Base-by-base conservation (phyloP, 352 stramenopile genomes). In the Globisporangium ultimum region DNA sequence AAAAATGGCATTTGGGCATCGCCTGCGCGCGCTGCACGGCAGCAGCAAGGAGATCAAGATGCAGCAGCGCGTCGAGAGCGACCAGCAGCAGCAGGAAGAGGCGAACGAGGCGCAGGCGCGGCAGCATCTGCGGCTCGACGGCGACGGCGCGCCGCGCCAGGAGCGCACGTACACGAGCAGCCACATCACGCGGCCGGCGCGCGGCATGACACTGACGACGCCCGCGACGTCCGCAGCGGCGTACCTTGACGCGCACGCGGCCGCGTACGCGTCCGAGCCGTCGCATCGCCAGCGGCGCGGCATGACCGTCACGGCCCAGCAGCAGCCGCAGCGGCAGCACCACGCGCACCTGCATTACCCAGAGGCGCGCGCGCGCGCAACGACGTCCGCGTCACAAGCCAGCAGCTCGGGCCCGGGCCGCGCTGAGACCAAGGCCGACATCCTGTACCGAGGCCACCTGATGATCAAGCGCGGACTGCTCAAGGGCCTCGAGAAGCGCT, bases 401-500 rank as follows among this genome's bases (percentile, higher is more conserved):
- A 36, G 28, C 28, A 36, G 28, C 28, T n/a, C n/a, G n/a, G 9
- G 28, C 8, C 3, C 28, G 8, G 45, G 51, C 36, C 34, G 54
- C 15, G 22, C 36, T 0, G 40, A 53, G 10, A 24, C 57, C 13
- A 47, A 48, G 18, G 64, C 79, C 10, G 66, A 83, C 43, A 66
- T 82, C 18, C 46, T 74, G 2, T 54, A 72, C 50, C 76, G 76
- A 20, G 82, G 78, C 14, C 80, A 77, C 43, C 52, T 91, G 50
- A 48, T 71, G 32, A 61, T 71, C 53, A 74, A 74, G 48, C 67
- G 74, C 43, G 61, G 65, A 0, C 57, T 88, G 56, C 74, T 91
- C 53, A 87, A 89, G 49, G 67, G 71, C 34, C 61, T 74, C 47
- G 78, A 89, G 58, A 86, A 85, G 60, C 72, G 76, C 55, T 91